Percentiles rank a stretch among this genome's conserved stretches.
Evolutionary conservation across 257 asterid genomes (phyloP).

Genomic region (Capsicum rhomboideum): DNA sequence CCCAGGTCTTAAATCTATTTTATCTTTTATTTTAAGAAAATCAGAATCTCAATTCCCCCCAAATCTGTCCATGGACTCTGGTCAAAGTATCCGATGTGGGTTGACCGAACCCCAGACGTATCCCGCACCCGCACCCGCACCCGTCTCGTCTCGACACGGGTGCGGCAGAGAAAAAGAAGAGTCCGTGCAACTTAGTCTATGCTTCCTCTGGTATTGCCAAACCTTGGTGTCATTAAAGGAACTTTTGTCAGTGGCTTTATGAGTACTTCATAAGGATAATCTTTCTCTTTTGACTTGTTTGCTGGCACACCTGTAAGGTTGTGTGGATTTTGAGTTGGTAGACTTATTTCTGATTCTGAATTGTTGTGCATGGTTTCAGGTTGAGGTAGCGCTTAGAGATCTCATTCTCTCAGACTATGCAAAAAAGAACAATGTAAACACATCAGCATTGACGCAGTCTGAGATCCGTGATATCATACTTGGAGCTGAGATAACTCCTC

Average conservation of each 20-base stretch:
- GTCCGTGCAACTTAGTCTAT: too few species aligned
- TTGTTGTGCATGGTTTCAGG: constrained; percentile 35
- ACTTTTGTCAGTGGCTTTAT: not conserved
- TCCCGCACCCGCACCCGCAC: too few species aligned
- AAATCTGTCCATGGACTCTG: too few species aligned
- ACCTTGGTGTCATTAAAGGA: not conserved
- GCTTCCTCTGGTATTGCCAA: not conserved
- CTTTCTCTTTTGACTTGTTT: not conserved
- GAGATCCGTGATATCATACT: constrained; percentile 98
- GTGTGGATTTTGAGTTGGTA: not conserved
- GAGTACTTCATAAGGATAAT: not conserved
- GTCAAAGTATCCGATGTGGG: too few species aligned
- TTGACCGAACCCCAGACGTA: too few species aligned
- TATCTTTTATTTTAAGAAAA: too few species aligned
- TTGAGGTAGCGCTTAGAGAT: constrained; percentile 96
- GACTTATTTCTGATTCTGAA: not conserved
- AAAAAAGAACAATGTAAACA: constrained; percentile 95
- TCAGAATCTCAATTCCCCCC: too few species aligned
- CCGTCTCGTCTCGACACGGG: too few species aligned
- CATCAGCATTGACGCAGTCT: constrained; percentile 89
- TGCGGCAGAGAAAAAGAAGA: too few species aligned
- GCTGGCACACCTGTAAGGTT: not conserved
- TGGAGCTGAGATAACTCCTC: constrained; percentile 99
- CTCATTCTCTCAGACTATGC: constrained; percentile 95
- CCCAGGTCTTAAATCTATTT: too few species aligned